Percentiles rank a stretch among this genome's conserved stretches.
Evolutionary conservation across 768 basidiomycete genomes (phyloP).

Genomic region (Amanita rubescens): DNA sequence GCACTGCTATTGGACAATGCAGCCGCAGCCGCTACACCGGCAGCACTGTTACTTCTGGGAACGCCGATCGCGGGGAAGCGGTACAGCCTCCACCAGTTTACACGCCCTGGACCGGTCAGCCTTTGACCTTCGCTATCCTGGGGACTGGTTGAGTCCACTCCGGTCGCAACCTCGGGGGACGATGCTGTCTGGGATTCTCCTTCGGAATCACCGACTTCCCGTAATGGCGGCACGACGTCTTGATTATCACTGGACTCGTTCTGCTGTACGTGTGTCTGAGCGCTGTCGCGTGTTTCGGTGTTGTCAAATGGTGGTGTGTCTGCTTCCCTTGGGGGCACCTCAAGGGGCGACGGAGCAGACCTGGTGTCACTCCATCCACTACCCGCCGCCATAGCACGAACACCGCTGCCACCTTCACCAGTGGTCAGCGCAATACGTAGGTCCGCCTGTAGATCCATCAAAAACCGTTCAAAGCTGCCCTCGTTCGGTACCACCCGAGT

Average conservation of each 20-base stretch:
- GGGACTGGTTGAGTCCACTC: slow-evolving; percentile 12
- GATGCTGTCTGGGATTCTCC: background rate
- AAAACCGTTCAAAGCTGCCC: slow-evolving; percentile 75
- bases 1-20: slow-evolving; percentile 7
- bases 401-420: slow-evolving; percentile 14
- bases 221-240: background rate
- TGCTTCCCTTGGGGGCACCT: background rate
- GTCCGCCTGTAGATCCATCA: slow-evolving; percentile 72
- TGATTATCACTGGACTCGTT: background rate
- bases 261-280: background rate
- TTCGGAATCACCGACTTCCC: background rate
- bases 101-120: slow-evolving; percentile 31
- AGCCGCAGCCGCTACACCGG: slow-evolving; percentile 19
- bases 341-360: background rate
- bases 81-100: slow-evolving; percentile 82
- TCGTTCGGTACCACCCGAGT: slow-evolving; percentile 31
- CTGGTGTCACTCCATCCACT: slow-evolving; percentile 5
- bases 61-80: slow-evolving; percentile 62
- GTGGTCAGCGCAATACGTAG: slow-evolving; percentile 53
- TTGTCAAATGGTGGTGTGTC: background rate
- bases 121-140: slow-evolving; percentile 15
- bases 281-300: background rate
- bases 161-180: background rate
- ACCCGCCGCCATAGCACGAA: slow-evolving; percentile 8
- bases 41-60: slow-evolving; percentile 18